These are phyloP conservation scores for Waltergamsia citrina DNA, from an alignment of 2,329 filamentous ascomycete species.

Conservation along the genomic window DNA sequence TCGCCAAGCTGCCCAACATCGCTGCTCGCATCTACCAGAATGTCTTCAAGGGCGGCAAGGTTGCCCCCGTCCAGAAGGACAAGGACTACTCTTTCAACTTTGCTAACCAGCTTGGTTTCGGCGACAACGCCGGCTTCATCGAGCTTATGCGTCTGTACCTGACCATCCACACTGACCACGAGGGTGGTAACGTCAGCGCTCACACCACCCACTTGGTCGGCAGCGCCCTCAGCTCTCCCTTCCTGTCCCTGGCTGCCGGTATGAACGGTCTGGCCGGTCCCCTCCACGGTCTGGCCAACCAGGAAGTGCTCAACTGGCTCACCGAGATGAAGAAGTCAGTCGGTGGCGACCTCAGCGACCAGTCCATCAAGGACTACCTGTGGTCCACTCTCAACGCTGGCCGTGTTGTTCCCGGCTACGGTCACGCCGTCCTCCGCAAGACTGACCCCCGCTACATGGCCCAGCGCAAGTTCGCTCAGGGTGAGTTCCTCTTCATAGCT, in stretches of 20 bases:
- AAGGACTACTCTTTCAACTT: slow-evolving; percentile 99
- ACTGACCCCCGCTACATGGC: slow-evolving; percentile 98
- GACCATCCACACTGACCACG: slow-evolving; percentile 99
- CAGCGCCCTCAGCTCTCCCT: slow-evolving; percentile 90
- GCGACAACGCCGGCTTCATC: slow-evolving; percentile 89
- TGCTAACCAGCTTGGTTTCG: slow-evolving; percentile 97
- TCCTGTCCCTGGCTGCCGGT: slow-evolving; percentile 92
- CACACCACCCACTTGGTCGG: slow-evolving; percentile 99
- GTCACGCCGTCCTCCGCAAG: slow-evolving; percentile 98
- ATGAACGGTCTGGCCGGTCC: slow-evolving; percentile 97
- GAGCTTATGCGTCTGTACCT: slow-evolving; percentile 98
- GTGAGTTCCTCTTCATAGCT: slow-evolving; percentile 15
- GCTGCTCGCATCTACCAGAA: slow-evolving; percentile 99
- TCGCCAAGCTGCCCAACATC: slow-evolving; percentile 98
- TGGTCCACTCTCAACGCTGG: slow-evolving; percentile 95
- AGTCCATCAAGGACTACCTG: slow-evolving; percentile 96
- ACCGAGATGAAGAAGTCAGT: slow-evolving; percentile 96
- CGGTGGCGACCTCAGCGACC: slow-evolving; percentile 90
- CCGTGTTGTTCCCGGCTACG: slow-evolving; percentile 95
- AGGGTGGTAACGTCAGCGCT: slow-evolving; percentile 97
- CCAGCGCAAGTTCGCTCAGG: slow-evolving; percentile 90
- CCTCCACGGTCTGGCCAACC: slow-evolving; percentile 98
- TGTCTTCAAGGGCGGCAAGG: slow-evolving; percentile 99
- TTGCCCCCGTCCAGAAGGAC: slow-evolving; percentile 90
- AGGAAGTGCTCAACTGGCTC: slow-evolving; percentile 99